A percentile compares a stretch with the other conserved stretches of the same genome.
phyloP scores from a whole-genome alignment of 2,329 filamentous ascomycete species.

The Fusarium sp. region DNA sequence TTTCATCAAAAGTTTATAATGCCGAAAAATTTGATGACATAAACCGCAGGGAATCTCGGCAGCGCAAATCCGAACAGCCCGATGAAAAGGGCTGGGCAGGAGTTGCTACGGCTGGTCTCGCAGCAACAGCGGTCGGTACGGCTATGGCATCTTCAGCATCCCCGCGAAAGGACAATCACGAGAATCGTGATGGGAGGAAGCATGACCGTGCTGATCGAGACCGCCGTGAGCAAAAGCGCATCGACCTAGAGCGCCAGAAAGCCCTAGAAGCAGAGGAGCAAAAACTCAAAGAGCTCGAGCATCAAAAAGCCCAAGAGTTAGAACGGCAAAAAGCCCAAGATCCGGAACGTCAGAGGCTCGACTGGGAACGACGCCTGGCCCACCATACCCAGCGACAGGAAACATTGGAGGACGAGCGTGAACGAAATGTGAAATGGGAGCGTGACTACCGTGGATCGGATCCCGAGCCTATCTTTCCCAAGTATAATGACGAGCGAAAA shows the following conservation, averaged over 20 bases:
- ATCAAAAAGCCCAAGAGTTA: conserved; percentile 23
- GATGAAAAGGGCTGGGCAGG: conserved; percentile 54
- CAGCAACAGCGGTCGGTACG: conserved; percentile 58
- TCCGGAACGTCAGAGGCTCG: background rate
- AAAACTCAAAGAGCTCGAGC: conserved; percentile 37
- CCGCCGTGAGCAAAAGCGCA: conserved; percentile 26
- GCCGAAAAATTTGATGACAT: conserved; percentile 55
- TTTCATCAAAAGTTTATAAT: conserved; percentile 75
- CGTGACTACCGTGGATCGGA: conserved; percentile 44
- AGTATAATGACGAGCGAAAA: conserved; percentile 45
- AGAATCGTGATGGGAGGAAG: conserved; percentile 32
- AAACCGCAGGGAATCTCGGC: conserved; percentile 48
- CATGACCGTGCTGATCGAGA: conserved; percentile 30
- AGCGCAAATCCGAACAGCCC: conserved; percentile 48
- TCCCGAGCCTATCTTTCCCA: conserved; percentile 43
- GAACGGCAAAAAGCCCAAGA: conserved; percentile 13
- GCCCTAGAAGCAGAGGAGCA: conserved; percentile 26
- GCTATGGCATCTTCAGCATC: conserved; percentile 43
- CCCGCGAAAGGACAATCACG: conserved; percentile 28
- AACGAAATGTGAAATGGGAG: conserved; percentile 34
- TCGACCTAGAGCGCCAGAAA: conserved; percentile 35
- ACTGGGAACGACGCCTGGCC: conserved; percentile 13
- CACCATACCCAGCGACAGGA: conserved; percentile 30
- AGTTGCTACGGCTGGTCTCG: conserved; percentile 59
- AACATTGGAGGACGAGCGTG: conserved; percentile 21